Conservation (phyloP, 2,329 filamentous ascomycete genomes). For the Beauveria varroae region DNA sequence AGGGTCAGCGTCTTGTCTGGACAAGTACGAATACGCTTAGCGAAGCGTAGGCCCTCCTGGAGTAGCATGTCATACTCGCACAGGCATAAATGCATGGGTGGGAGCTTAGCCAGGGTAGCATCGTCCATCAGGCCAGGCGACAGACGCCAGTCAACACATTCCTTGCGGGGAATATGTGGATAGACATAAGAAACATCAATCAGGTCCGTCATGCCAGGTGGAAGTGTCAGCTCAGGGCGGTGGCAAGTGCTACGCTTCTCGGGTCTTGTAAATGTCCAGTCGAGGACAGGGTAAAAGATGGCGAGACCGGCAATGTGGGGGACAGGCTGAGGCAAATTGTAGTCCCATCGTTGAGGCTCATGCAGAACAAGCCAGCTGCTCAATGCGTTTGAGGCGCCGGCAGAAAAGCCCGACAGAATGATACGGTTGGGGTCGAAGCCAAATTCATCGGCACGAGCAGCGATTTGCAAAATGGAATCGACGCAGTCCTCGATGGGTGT, state of each 20-base stretch:
- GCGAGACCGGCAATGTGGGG: conserved; percentile 44
- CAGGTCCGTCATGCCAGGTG: conserved; percentile 50
- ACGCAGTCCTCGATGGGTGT: conserved; percentile 58
- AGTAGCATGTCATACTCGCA: conserved; percentile 62
- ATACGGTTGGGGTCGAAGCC: conserved; percentile 49
- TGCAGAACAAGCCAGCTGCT: conserved; percentile 39
- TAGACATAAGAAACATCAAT: conserved; percentile 57
- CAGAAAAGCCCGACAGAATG: conserved; percentile 56
- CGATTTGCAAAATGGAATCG: conserved; percentile 56
- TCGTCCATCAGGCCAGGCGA: conserved; percentile 51
- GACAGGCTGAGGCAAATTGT: conserved; percentile 29
- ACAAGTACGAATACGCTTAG: conserved; percentile 41
- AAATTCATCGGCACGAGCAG: conserved; percentile 47
- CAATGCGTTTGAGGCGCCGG: conserved; percentile 50
- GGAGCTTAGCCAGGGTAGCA: conserved; percentile 42
- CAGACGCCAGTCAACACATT: conserved; percentile 46
- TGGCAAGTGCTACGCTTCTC: conserved; percentile 47
- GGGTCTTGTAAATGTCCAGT: conserved; percentile 51
- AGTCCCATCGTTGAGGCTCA: conserved; percentile 33
- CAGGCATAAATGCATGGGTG: conserved; percentile 49
- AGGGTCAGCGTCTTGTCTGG: conserved; percentile 25
- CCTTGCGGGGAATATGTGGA: conserved; percentile 36
- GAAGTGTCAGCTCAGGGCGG: conserved; percentile 50
- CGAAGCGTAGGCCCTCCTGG: conserved; percentile 52
- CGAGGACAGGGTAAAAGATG: conserved; percentile 56